Base-by-base conservation (phyloP, 2,329 filamentous ascomycete species). In the Diaporthe eres region DNA sequence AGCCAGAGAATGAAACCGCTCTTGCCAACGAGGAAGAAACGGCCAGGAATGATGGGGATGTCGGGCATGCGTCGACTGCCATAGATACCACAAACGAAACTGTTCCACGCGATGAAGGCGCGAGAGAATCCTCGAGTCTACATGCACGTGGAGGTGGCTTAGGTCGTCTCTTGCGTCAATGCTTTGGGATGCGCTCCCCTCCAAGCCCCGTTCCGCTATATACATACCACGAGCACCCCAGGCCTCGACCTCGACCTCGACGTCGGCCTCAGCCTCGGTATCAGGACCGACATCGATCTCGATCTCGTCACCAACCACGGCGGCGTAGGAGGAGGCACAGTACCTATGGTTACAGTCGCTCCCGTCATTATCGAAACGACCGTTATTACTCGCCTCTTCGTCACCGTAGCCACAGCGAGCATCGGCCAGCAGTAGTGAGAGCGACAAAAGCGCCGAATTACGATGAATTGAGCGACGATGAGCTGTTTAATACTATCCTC, bases 61-160 rank as follows among this genome's bases (percentile, higher is more conserved):
- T 19, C 19, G 12, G 28, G 12, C 19, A 37, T 37, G 19, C 4
- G 10, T 9, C 28, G 8, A 12, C 9, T 4, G 5, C 25, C 8
- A 9, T n/a, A 3, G 19, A 31, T 12, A 13, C 22, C 3, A 51
- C 17, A 57, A 22, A n/a, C n/a, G 42, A 39, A 2, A 15, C 3
- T 17, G n/a, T 19, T 72, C 37, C 15, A 17, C 9, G 13, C 17
- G 17, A 28, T 12, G 19, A 2, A 17, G 12, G 4, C 6, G 19
- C 13, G 3, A 47, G 34, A 10, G 39, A 42, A 19, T 9, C 19
- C 6, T 17, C 28, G 4, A 53, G 22, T n/a, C 2, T 42, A 10
- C 44, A 63, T 3, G 19, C 44, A 28, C 71, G 71, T 15, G 71
- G 71, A 10, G 71, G 71, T 1, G 71, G 71, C 22, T 17, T 72